These are phyloP conservation scores for Fagus crenata DNA, from an alignment of 306 rosid species.

Conservation along the genomic window DNA sequence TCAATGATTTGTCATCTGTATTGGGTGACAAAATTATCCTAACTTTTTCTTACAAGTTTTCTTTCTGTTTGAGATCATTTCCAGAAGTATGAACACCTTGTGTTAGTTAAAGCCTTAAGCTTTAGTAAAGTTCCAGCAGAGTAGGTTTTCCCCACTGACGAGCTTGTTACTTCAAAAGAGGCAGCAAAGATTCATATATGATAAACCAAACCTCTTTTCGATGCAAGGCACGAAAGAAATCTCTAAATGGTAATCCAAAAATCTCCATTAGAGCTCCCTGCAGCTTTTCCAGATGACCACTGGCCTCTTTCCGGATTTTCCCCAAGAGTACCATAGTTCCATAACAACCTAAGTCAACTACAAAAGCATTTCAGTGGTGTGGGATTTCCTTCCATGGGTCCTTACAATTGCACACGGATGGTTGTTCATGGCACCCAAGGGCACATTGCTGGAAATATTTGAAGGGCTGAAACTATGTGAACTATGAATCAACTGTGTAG, in stretches of 20 bases:
- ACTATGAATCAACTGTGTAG: slow-evolving; percentile 24
- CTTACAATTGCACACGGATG: slow-evolving; percentile 20
- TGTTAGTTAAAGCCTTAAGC: background rate
- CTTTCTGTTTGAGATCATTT: background rate
- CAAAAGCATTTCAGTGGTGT: slow-evolving; percentile 39
- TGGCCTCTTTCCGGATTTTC: background rate
- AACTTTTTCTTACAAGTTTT: background rate
- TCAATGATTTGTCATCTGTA: background rate
- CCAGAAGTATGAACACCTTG: background rate
- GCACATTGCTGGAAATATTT: slow-evolving; percentile 35
- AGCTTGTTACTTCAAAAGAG: background rate
- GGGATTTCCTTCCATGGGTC: slow-evolving; percentile 33
- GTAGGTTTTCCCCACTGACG: background rate
- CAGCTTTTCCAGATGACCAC: background rate
- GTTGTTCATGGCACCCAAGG: slow-evolving; percentile 34
- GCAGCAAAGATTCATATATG: slow-evolving; percentile 7
- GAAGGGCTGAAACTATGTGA: slow-evolving; percentile 26
- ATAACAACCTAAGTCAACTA: slow-evolving; percentile 8
- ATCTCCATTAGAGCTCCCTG: background rate
- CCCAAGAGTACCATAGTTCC: background rate
- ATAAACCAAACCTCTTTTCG: background rate
- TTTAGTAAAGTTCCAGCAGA: background rate
- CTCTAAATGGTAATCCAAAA: background rate
- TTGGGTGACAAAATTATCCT: background rate
- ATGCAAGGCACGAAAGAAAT: background rate